Percentiles rank a stretch among this genome's conserved stretches.
Conservation (phyloP, 176 grass and related monocot genomes). For the Carex pumila region DNA sequence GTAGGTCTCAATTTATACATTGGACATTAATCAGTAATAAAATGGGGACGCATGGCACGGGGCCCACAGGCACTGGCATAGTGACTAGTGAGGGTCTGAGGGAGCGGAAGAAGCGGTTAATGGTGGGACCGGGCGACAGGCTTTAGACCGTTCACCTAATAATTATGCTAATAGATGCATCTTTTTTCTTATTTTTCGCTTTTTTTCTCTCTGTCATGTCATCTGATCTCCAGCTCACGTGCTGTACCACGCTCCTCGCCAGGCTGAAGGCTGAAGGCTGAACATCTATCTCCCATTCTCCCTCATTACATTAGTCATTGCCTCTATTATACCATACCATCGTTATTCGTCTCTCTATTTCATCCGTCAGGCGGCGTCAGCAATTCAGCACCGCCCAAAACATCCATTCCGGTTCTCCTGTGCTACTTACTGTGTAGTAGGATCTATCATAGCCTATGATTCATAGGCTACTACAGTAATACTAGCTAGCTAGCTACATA, state of each 20-base stretch:
- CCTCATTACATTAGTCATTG: not conserved
- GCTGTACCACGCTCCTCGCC: not conserved
- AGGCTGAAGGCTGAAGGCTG: not conserved
- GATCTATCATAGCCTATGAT: not conserved
- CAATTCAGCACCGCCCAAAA: not conserved
- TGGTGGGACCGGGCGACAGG: conserved; percentile 12
- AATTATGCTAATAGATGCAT: conserved; percentile 3
- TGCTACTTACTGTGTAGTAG: not conserved
- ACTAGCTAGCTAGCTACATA: too few species aligned
- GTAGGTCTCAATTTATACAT: not conserved
- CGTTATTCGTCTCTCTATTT: not conserved
- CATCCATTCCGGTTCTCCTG: not conserved
- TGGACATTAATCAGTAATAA: too few species aligned
- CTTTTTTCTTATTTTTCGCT: not conserved
- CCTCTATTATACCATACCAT: not conserved
- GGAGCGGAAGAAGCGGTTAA: conserved; percentile 11
- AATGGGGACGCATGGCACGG: too few species aligned
- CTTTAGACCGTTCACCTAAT: conserved; percentile 24
- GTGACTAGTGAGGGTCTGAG: not conserved
- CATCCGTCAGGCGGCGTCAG: not conserved
- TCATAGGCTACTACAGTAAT: not conserved
- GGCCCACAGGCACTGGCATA: not conserved
- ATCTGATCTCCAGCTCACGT: not conserved
- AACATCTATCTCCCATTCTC: too few species aligned
- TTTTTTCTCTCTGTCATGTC: not conserved